A percentile compares a stretch with the other conserved stretches of the same genome.
These are phyloP conservation scores for Sphagnurus paluster DNA, from an alignment of 1,284 basidiomycete genomes.

Conservation along the genomic window DNA sequence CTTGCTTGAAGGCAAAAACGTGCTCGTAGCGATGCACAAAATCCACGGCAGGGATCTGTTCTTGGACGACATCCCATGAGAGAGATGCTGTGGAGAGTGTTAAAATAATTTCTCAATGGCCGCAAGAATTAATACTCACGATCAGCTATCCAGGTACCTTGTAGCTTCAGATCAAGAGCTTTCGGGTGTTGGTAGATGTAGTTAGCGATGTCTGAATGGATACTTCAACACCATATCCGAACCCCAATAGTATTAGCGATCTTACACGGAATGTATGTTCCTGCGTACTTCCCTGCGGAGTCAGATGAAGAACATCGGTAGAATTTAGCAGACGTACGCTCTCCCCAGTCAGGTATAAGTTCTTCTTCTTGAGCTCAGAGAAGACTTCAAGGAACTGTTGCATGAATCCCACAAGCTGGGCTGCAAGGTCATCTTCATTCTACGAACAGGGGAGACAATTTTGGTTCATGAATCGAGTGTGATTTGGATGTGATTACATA, in stretches of 20 bases:
- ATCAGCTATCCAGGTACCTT: slow-evolving; percentile 74
- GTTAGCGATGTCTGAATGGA: slow-evolving; percentile 65
- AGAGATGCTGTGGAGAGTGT: slow-evolving; percentile 57
- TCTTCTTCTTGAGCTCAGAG: slow-evolving; percentile 67
- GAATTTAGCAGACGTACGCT: slow-evolving; percentile 44
- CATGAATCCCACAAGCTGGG: slow-evolving; percentile 65
- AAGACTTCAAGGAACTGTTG: slow-evolving; percentile 77
- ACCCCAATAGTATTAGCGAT: not conserved
- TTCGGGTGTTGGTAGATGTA: slow-evolving; percentile 63
- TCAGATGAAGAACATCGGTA: slow-evolving; percentile 44
- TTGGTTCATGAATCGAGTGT: not conserved
- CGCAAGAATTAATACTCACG: slow-evolving; percentile 41
- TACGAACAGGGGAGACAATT: slow-evolving; percentile 25
- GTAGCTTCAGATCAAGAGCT: slow-evolving; percentile 53
- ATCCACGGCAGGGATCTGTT: slow-evolving; percentile 66
- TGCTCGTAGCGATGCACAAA: slow-evolving; percentile 72
- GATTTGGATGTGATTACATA: slow-evolving; percentile 23
- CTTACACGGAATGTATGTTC: slow-evolving; percentile 65
- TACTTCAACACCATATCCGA: not conserved
- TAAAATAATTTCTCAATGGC: not conserved
- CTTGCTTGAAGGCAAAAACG: slow-evolving; percentile 73
- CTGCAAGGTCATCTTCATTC: slow-evolving; percentile 68
- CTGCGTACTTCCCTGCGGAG: slow-evolving; percentile 53
- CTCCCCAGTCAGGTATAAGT: slow-evolving; percentile 68
- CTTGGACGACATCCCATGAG: slow-evolving; percentile 60